phyloP scores from a whole-genome alignment of 345 rosid species.

The Eucalyptus curtisii region DNA sequence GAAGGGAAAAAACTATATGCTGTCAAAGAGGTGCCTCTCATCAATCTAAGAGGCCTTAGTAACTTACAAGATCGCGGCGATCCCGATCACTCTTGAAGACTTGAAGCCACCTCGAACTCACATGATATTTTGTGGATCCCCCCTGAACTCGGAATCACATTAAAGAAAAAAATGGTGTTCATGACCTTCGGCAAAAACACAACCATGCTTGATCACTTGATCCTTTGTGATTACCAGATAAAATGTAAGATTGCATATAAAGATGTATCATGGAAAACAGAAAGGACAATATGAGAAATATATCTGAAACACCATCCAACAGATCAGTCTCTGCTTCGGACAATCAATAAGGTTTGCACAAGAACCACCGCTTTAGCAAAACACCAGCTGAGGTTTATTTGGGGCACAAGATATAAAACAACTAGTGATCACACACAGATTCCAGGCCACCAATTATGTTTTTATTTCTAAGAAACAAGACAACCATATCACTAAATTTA shows the following conservation, averaged over 20 bases:
- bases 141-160: constrained; percentile 43
- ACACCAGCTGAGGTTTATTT: neutral
- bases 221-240: neutral
- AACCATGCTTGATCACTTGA: neutral
- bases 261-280: neutral
- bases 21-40: neutral
- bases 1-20: neutral
- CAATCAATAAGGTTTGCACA: neutral
- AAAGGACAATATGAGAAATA: neutral
- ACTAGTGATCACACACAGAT: neutral
- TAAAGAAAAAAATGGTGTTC: neutral
- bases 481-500: neutral
- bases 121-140: constrained; percentile 89
- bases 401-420: neutral
- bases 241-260: neutral
- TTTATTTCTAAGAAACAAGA: neutral
- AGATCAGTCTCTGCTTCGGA: neutral
- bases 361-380: neutral
- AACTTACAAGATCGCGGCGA: constrained; percentile 91
- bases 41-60: neutral
- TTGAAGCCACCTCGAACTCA: constrained; percentile 84
- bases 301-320: neutral
- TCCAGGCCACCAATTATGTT: neutral
- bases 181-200: neutral
- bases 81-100: constrained; percentile 84